These are phyloP conservation scores for Yamadazyma atlantica DNA, from an alignment of 1,139 yeast genomes.

Conservation along the genomic window DNA sequence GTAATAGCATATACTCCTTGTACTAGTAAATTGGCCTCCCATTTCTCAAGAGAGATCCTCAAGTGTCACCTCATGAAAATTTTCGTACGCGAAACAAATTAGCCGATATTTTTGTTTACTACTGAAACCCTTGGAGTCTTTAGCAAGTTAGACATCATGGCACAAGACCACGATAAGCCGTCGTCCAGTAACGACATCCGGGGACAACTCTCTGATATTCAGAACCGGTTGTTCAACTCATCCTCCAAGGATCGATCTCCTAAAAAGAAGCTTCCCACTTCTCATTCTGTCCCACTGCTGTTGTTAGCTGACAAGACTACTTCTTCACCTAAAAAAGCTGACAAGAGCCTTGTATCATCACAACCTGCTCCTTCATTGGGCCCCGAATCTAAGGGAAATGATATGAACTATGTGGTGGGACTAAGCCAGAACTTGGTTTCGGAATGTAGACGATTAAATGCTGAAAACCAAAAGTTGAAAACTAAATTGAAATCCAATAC, in stretches of 20 bases:
- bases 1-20: too few relatives aligned
- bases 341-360: conserved; percentile 2
- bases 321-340: conserved; percentile 3
- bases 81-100: conserved; percentile 2
- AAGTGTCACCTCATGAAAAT: neutral
- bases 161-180: conserved; percentile 18
- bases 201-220: conserved; percentile 61
- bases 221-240: conserved; percentile 47
- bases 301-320: neutral
- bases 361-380: conserved; percentile 31
- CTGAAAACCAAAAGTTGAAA: conserved; percentile 60
- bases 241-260: conserved; percentile 19
- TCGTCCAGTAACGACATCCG: conserved; percentile 43
- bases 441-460: conserved; percentile 77
- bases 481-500: conserved; percentile 39
- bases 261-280: conserved; percentile 8
- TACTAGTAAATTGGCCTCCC: too few relatives aligned
- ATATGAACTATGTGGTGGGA: conserved; percentile 79
- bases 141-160: conserved; percentile 8
- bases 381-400: conserved; percentile 54
- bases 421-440: conserved; percentile 74
- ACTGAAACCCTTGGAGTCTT: conserved; percentile 1
- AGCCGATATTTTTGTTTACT: conserved; percentile 2
- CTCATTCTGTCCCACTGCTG: conserved; percentile 3
- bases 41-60: too few relatives aligned